A percentile compares a stretch with the other conserved stretches of the same genome.
Conservation (phyloP, 208 protist species). For the Novymonas esmeraldas region DNA sequence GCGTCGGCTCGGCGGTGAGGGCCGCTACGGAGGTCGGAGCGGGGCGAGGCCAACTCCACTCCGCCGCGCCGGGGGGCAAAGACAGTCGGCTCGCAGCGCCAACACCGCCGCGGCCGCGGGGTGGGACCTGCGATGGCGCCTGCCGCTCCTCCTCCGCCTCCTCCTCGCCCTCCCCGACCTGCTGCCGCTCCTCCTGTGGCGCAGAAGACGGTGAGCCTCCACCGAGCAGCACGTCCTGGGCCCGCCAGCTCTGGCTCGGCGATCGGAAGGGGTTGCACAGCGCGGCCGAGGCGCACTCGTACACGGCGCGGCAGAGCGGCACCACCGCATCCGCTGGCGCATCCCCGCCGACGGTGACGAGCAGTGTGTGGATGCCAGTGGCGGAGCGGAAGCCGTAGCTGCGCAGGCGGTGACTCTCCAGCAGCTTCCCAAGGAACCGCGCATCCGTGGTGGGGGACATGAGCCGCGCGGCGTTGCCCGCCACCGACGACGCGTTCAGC, state of each 20-base stretch:
- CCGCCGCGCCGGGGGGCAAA: slow-evolving; percentile 24
- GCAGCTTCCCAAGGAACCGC: slow-evolving; percentile 74
- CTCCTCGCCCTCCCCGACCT: too few relatives aligned
- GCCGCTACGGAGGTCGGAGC: slow-evolving; percentile 27
- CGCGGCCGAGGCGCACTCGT: slow-evolving; percentile 68
- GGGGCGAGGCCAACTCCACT: slow-evolving; percentile 44
- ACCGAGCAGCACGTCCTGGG: slow-evolving; percentile 45
- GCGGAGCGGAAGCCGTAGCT: slow-evolving; percentile 82
- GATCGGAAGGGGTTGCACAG: slow-evolving; percentile 85
- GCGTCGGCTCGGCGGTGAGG: slow-evolving; percentile 44
- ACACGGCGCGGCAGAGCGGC: slow-evolving; percentile 79
- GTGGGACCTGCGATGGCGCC: too few relatives aligned
- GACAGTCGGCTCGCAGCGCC: background rate
- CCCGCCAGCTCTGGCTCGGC: slow-evolving; percentile 39
- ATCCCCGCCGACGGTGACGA: slow-evolving; percentile 68
- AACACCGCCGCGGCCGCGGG: too few relatives aligned
- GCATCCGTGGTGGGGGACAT: slow-evolving; percentile 57
- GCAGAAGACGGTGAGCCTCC: background rate
- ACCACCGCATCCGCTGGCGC: slow-evolving; percentile 76
- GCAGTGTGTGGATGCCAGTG: slow-evolving; percentile 66
- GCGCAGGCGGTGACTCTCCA: slow-evolving; percentile 61
- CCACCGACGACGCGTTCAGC: slow-evolving; percentile 1
- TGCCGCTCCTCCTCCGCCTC: too few relatives aligned
- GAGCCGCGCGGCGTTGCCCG: slow-evolving; percentile 21
- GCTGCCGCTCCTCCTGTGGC: background rate